A percentile compares a stretch with the other conserved stretches of the same genome.
Conservation (phyloP, 192 early-diverging fungal species). For the Entophlyctis luteolus region DNA sequence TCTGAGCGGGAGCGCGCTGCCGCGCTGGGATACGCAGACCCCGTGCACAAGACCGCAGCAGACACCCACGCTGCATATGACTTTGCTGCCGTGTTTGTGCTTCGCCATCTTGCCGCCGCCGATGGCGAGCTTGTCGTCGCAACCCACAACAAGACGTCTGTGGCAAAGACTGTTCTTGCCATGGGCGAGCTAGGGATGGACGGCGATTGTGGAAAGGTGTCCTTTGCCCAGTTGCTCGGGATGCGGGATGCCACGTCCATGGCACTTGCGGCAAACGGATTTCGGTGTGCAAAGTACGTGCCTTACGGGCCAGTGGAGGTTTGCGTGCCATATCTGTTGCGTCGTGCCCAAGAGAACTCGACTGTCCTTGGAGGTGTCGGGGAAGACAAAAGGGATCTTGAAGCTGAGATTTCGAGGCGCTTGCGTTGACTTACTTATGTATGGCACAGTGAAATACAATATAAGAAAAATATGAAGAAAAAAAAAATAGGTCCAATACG, state of each 20-base stretch:
- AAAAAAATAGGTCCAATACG: too few species aligned
- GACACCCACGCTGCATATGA: slow-evolving; percentile 84
- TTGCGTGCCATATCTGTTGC: slow-evolving; percentile 88
- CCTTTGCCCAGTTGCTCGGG: slow-evolving; percentile 90
- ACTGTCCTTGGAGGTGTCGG: slow-evolving; percentile 61
- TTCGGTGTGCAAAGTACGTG: slow-evolving; percentile 48
- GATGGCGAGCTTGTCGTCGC: slow-evolving; percentile 58
- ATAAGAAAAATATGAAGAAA: too few species aligned
- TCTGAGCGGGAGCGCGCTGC: slow-evolving; percentile 68
- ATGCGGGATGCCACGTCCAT: slow-evolving; percentile 92
- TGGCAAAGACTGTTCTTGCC: slow-evolving; percentile 55
- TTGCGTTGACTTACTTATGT: too few species aligned
- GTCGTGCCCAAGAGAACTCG: slow-evolving; percentile 92
- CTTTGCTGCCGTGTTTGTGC: slow-evolving; percentile 65
- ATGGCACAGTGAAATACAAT: too few species aligned
- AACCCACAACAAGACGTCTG: slow-evolving; percentile 82
- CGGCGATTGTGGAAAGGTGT: slow-evolving; percentile 46
- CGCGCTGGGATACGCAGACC: slow-evolving; percentile 65
- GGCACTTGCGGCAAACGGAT: slow-evolving; percentile 70
- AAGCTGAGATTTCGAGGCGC: slow-evolving; percentile 22
- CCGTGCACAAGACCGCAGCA: slow-evolving; percentile 74
- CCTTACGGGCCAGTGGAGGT: slow-evolving; percentile 45
- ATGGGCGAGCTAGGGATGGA: slow-evolving; percentile 39
- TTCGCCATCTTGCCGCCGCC: too few species aligned
- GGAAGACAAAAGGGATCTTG: slow-evolving; percentile 27